Percentiles rank a stretch among this genome's conserved stretches.
phyloP scores from a whole-genome alignment of 2,329 filamentous ascomycete genomes.

The Dothistroma septosporum region DNA sequence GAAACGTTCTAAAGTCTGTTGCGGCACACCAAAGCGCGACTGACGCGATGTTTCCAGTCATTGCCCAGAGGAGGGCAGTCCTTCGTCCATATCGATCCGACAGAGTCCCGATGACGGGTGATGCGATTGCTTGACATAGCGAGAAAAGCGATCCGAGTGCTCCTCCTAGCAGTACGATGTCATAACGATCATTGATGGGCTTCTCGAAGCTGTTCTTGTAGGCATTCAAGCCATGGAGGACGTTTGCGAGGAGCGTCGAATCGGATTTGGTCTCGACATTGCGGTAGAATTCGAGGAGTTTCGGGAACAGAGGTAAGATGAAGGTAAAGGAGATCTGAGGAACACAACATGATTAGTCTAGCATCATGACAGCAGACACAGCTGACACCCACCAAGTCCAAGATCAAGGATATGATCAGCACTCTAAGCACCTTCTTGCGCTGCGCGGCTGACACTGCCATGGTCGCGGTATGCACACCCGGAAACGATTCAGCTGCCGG shows the following conservation, averaged over 20 bases:
- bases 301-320: constrained; percentile 92
- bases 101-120: constrained; percentile 81
- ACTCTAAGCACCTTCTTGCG: constrained; percentile 25
- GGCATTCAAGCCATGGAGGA: constrained; percentile 79
- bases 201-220: constrained; percentile 92
- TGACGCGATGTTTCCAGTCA: constrained; percentile 87
- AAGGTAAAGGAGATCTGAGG: constrained; percentile 93
- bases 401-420: constrained; percentile 23
- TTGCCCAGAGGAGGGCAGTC: constrained; percentile 81
- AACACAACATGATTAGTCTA: background rate
- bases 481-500: background rate
- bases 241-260: constrained; percentile 67
- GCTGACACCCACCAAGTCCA: constrained; percentile 21
- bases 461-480: background rate
- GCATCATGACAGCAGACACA: background rate
- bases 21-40: constrained; percentile 93
- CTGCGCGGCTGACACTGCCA: constrained; percentile 16
- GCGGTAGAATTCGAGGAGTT: constrained; percentile 93
- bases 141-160: constrained; percentile 92
- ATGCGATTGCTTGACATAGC: constrained; percentile 85
- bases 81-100: constrained; percentile 86
- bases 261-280: constrained; percentile 63
- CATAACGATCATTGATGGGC: constrained; percentile 93
- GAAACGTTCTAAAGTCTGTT: constrained; percentile 90
- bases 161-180: constrained; percentile 91